phyloP scores from a whole-genome alignment of 2,329 filamentous ascomycete species.

The Lachnellula occidentalis region DNA sequence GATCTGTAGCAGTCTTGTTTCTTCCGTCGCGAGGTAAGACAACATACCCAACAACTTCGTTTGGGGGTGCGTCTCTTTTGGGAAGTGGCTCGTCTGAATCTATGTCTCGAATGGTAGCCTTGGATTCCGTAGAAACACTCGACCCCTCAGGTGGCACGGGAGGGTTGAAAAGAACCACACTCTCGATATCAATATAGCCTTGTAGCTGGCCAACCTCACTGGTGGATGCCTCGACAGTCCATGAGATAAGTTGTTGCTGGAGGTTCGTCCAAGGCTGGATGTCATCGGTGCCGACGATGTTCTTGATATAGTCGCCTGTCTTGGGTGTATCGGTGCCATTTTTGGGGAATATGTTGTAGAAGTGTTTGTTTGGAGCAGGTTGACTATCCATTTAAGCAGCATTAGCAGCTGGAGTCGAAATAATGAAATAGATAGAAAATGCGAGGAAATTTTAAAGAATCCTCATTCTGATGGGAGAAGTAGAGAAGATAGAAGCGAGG shows the following conservation, averaged over 20 bases:
- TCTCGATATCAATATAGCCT: neutral
- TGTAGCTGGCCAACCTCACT: neutral
- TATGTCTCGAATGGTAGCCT: neutral
- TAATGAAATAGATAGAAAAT: neutral
- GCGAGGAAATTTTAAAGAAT: neutral
- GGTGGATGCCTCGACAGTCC: conserved; percentile 1
- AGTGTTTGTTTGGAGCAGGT: neutral
- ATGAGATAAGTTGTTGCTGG: neutral
- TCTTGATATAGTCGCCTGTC: neutral
- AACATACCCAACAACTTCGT: neutral
- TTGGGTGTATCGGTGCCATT: neutral
- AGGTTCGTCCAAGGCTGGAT: neutral
- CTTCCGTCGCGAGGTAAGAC: neutral
- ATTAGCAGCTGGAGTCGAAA: conserved; percentile 1
- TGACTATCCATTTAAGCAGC: neutral
- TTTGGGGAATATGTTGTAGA: conserved; percentile 1
- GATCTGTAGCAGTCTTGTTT: neutral
- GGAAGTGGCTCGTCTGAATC: neutral
- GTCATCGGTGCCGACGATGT: neutral
- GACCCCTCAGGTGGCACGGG: neutral
- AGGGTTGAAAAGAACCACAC: neutral
- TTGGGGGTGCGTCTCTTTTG: neutral
- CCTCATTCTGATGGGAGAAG: neutral
- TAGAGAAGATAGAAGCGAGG: neutral
- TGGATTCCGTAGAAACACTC: too few species aligned